Conservation (phyloP, 495 filamentous ascomycete species). For the Sordaria brevicollis region DNA sequence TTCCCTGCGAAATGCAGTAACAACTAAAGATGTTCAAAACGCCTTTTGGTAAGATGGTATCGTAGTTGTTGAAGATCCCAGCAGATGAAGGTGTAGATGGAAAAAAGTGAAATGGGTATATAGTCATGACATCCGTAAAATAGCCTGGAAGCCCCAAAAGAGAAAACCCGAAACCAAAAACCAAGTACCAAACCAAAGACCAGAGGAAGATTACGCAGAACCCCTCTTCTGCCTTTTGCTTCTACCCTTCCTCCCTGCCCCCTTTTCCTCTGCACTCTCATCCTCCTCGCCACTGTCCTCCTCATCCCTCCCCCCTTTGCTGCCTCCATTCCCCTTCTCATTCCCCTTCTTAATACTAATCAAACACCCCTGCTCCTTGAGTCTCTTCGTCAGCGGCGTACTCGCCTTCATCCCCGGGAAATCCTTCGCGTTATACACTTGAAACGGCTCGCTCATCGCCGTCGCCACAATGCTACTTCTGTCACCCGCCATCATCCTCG, state of each 20-base stretch:
- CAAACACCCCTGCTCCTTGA: constrained; percentile 65
- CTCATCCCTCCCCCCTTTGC: constrained; percentile 38
- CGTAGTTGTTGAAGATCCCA: neutral
- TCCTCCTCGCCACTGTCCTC: constrained; percentile 30
- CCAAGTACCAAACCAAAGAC: neutral
- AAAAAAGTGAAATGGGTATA: neutral
- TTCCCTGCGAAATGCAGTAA: neutral
- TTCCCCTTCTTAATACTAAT: constrained; percentile 81
- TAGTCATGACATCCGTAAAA: neutral
- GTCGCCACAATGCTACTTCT: constrained; percentile 53
- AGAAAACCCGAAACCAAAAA: neutral
- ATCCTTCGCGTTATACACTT: constrained; percentile 91
- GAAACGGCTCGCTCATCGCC: constrained; percentile 68
- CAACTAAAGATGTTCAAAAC: neutral
- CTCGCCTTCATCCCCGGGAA: constrained; percentile 86
- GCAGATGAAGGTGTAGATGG: neutral
- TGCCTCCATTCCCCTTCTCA: constrained; percentile 43
- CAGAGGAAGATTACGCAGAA: neutral
- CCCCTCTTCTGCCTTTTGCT: constrained; percentile 11
- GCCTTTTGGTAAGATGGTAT: neutral
- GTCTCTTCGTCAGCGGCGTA: constrained; percentile 53
- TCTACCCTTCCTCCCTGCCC: neutral
- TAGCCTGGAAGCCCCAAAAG: neutral
- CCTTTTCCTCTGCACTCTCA: constrained; percentile 13
- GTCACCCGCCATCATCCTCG: constrained; percentile 33